Evolutionary conservation across 192 early-diverging fungal species (phyloP).

Genomic region (Gamsiella multidivaricata): DNA sequence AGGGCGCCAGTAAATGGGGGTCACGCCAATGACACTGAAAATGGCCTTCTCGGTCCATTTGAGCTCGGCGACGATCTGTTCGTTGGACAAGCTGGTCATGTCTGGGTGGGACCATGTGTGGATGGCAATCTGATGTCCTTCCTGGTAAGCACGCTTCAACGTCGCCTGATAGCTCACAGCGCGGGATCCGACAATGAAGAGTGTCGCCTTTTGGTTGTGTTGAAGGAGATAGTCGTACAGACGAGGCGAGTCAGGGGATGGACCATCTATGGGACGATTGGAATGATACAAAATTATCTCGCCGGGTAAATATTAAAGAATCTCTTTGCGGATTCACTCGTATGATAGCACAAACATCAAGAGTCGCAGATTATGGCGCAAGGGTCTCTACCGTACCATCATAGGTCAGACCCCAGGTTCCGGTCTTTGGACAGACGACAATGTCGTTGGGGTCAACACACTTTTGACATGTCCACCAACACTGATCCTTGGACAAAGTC

Average conservation of each 20-base stretch:
- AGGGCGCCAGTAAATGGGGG: conserved; percentile 61
- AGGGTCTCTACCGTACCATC: conserved; percentile 45
- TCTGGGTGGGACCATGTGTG: conserved; percentile 73
- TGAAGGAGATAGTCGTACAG: conserved; percentile 56
- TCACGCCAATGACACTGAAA: conserved; percentile 58
- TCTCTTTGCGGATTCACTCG: not conserved
- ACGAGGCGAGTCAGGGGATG: conserved; percentile 53
- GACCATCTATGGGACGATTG: conserved; percentile 50
- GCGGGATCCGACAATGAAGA: conserved; percentile 63
- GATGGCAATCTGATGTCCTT: conserved; percentile 66
- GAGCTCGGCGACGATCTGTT: conserved; percentile 67
- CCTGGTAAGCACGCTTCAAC: conserved; percentile 44
- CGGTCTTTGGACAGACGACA: conserved; percentile 17
- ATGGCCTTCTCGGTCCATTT: conserved; percentile 71
- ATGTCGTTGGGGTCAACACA: conserved; percentile 47
- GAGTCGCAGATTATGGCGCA: too few relatives aligned
- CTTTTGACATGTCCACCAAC: conserved; percentile 62
- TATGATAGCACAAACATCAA: too few relatives aligned
- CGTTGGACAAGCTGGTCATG: conserved; percentile 59
- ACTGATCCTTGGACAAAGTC: conserved; percentile 36
- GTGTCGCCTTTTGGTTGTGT: conserved; percentile 58
- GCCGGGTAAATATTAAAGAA: too few relatives aligned
- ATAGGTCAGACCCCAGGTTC: conserved; percentile 57
- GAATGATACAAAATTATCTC: too few relatives aligned
- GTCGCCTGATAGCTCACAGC: conserved; percentile 52